Evolutionary conservation across 177 flowering plant genomes (phyloP), one percentile per base, ranked within the genome.

Genomic region (Tripterygium wilfordii): DNA sequence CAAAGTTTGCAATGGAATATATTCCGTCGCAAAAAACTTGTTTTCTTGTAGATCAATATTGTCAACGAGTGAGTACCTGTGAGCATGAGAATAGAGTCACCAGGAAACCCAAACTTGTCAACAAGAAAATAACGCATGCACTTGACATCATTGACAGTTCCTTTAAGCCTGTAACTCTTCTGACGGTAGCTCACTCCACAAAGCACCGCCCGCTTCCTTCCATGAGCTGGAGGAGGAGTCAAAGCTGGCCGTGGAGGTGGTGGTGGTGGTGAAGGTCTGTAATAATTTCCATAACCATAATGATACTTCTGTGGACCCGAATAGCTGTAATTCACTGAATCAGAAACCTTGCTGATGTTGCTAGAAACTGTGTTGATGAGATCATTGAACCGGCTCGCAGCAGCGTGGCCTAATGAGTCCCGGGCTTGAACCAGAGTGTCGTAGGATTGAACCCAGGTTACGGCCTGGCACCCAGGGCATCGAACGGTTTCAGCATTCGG

Each of bases 131-230:
- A 50, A 30, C 28, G 66, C 79, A 80, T 76, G 72, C 60, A 61
- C 36, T 46, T 69, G 6, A 76, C 81, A 26, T 80, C 81, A 30
- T 72, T 71, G 12, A 69, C 40, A 31, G 54, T 68, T 9, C 81
- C 89, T 37, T 75, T 69, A 33, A 79, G 74, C 36, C 53, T 61
- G 42, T 61, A 45, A 9, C 63, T 53, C 40, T 44, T 38, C 0
- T 50, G 48, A 9, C 56, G 31, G 42, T 82, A 82, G 57, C 53
- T 73, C 4, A 82, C 47, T 15, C 82, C 85, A 32, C 77, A 69
- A 0, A 82, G 64, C 36, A 82, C 38, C 6, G 89, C 89, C 41
- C 74, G 59, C 58, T 67, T 82, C 50, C 49, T 56, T 13, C 77
- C 75, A 26, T 53, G 36, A 1, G 43, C 62, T 2, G 62, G 35